Conservation (phyloP, 805 yeast genomes). For the Kluyveromyces wickerhamii region DNA sequence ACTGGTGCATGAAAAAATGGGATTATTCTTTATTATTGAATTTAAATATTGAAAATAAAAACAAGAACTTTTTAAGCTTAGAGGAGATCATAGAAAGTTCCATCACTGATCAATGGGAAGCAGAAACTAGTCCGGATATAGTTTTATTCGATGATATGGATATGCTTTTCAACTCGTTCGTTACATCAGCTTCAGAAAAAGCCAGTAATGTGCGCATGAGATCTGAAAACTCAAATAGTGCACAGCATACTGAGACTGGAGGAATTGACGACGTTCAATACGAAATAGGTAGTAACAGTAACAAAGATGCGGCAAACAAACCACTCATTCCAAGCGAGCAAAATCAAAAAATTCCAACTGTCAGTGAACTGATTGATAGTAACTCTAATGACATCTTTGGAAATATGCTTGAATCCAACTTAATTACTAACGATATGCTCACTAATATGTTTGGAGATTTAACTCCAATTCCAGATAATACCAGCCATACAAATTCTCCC, state of each 20-base stretch:
- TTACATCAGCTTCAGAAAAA: not conserved
- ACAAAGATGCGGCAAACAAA: not conserved
- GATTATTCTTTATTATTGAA: conserved; percentile 47
- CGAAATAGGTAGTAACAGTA: not conserved
- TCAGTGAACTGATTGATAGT: conserved; percentile 5
- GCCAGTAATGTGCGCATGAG: not conserved
- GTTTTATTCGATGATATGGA: conserved; percentile 2
- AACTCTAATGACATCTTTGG: not conserved
- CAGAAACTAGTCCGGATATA: conserved; percentile 10
- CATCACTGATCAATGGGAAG: conserved; percentile 39
- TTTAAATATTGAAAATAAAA: conserved; percentile 37
- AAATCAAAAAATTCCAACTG: not conserved
- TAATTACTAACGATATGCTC: not conserved
- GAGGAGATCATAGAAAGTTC: conserved; percentile 57
- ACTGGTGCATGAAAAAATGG: conserved; percentile 51
- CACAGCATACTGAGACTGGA: not conserved
- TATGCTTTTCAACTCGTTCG: conserved; percentile 1
- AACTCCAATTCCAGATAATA: conserved; percentile 6
- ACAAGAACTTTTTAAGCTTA: conserved; percentile 43
- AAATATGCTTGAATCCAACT: not conserved
- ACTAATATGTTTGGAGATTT: conserved; percentile 5
- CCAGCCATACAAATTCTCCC: not conserved
- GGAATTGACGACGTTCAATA: not conserved
- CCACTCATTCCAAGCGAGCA: too few relatives aligned
- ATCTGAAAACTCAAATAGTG: too few relatives aligned